Percentiles rank a stretch among this genome's conserved stretches.
Conservation (phyloP, 2,329 filamentous ascomycete genomes). For the Cordyceps cicadae region DNA sequence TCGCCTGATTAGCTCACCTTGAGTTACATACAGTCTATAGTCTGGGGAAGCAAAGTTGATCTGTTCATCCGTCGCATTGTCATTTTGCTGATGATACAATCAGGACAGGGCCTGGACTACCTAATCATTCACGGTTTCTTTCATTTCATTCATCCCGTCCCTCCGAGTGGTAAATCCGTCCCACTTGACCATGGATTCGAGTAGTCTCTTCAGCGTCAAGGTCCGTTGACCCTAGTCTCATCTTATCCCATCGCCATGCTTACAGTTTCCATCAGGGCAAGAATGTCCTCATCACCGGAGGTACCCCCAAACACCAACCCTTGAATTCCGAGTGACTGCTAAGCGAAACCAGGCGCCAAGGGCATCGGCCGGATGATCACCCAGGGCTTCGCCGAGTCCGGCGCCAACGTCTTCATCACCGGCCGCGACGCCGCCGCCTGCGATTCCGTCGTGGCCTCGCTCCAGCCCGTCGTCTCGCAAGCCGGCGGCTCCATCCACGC, state of each 20-base stretch:
- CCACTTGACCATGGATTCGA: not conserved
- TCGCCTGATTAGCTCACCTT: not conserved
- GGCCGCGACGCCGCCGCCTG: constrained; percentile 54
- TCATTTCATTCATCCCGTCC: not conserved
- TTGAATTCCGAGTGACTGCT: not conserved
- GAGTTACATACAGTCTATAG: too few relatives aligned
- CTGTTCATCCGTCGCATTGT: not conserved
- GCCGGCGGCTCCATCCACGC: constrained; percentile 41
- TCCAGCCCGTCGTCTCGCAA: constrained; percentile 38
- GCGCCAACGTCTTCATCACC: constrained; percentile 57
- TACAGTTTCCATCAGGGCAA: constrained; percentile 35
- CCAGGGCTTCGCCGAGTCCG: constrained; percentile 56
- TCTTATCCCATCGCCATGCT: not conserved
- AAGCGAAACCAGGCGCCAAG: constrained; percentile 35
- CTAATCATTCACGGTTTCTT: not conserved
- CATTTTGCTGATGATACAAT: not conserved
- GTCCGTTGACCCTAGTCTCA: constrained; percentile 26
- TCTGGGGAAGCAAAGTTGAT: not conserved
- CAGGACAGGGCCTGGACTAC: not conserved
- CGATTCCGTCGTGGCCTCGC: constrained; percentile 44
- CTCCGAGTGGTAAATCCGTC: too few relatives aligned
- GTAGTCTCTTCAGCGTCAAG: constrained; percentile 50
- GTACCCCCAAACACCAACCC: constrained; percentile 14
- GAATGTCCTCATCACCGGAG: constrained; percentile 50
- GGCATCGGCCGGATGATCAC: constrained; percentile 63